Percentiles rank a stretch among this genome's conserved stretches.
phyloP scores from a whole-genome alignment of 129 eudicot species.

The Pittosporum tobira region DNA sequence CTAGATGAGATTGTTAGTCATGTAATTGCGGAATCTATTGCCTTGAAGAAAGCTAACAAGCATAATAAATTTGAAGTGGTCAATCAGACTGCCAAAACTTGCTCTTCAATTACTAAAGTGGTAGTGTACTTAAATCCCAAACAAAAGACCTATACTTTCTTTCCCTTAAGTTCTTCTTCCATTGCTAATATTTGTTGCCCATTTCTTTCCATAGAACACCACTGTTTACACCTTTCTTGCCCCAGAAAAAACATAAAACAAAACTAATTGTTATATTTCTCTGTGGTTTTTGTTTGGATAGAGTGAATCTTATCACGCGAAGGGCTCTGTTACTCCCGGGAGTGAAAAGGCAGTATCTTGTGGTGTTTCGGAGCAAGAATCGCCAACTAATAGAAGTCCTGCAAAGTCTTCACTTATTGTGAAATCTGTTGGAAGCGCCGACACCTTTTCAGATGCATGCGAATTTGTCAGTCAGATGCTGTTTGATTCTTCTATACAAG shows the following conservation, averaged over 20 bases:
- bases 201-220: too few species aligned
- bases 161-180: too few species aligned
- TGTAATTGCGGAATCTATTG: slow-evolving; percentile 40
- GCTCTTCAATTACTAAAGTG: slow-evolving; percentile 30
- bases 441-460: slow-evolving; percentile 34
- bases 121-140: slow-evolving; percentile 16
- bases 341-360: slow-evolving; percentile 24
- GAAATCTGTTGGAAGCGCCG: slow-evolving; percentile 57
- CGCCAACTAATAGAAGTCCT: slow-evolving; percentile 5
- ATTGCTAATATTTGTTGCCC: too few species aligned
- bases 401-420: slow-evolving; percentile 11
- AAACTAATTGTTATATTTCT: slow-evolving; percentile 1
- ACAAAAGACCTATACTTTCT: neutral
- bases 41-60: slow-evolving; percentile 49
- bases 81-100: slow-evolving; percentile 22
- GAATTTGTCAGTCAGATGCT: slow-evolving; percentile 30
- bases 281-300: slow-evolving; percentile 18
- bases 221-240: neutral
- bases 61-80: slow-evolving; percentile 30
- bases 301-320: slow-evolving; percentile 9
- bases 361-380: slow-evolving; percentile 17
- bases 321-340: slow-evolving; percentile 19
- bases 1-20: slow-evolving; percentile 76
- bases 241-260: neutral
- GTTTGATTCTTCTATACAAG: slow-evolving; percentile 61